phyloP scores from a whole-genome alignment of 2,329 filamentous ascomycete species.

The Clonostachys sp. region DNA sequence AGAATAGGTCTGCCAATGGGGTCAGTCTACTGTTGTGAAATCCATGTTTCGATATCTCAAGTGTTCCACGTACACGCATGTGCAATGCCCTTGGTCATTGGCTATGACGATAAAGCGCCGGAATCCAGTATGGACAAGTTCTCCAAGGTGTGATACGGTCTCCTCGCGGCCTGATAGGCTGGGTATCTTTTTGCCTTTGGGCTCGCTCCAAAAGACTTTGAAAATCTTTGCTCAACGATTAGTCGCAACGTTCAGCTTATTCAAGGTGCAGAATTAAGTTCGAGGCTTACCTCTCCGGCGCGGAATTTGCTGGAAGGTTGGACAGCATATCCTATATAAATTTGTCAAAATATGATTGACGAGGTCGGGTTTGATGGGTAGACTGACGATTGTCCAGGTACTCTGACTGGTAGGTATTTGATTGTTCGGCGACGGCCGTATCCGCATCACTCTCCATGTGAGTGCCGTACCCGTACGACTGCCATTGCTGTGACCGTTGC shows the following conservation, averaged over 20 bases:
- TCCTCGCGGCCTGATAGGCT: slow-evolving; percentile 23
- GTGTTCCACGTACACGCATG: slow-evolving; percentile 44
- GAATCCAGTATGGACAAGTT: slow-evolving; percentile 39
- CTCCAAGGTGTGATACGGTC: slow-evolving; percentile 16
- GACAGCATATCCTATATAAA: slow-evolving; percentile 30
- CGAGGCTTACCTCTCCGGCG: slow-evolving; percentile 30
- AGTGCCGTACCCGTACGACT: neutral
- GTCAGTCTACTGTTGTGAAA: slow-evolving; percentile 1
- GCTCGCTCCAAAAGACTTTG: slow-evolving; percentile 52
- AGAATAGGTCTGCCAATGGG: slow-evolving; percentile 40
- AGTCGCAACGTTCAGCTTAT: neutral
- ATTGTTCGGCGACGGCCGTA: neutral
- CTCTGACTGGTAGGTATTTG: slow-evolving; percentile 5
- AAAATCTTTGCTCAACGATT: slow-evolving; percentile 34
- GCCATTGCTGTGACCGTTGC: too few relatives aligned
- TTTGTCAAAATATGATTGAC: neutral
- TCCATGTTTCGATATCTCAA: neutral
- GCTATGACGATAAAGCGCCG: slow-evolving; percentile 51
- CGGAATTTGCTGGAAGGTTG: slow-evolving; percentile 30
- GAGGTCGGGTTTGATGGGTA: too few relatives aligned
- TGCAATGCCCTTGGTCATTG: slow-evolving; percentile 46
- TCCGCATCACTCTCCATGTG: slow-evolving; percentile 2
- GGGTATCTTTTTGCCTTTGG: slow-evolving; percentile 29
- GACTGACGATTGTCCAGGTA: slow-evolving; percentile 29
- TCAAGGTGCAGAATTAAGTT: too few relatives aligned